These are phyloP conservation scores for Escovopsis sp. DNA, from an alignment of 2,329 filamentous ascomycete species.

Conservation along the genomic window DNA sequence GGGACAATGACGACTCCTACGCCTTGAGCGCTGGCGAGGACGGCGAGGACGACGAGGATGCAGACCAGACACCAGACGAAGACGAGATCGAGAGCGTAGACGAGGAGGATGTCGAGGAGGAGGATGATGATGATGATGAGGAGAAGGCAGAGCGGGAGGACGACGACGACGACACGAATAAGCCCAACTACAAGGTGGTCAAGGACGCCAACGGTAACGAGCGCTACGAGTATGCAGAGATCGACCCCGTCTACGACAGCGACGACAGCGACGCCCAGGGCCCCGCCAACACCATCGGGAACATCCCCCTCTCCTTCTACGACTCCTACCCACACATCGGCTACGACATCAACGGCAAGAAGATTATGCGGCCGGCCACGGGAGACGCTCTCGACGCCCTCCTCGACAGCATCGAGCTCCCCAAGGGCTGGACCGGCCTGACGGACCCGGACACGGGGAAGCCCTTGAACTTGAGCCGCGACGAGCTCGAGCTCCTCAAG, in stretches of 20 bases:
- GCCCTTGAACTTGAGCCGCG: slow-evolving; percentile 69
- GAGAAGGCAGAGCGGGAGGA: slow-evolving; percentile 24
- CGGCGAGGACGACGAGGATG: slow-evolving; percentile 8
- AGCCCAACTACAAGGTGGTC: slow-evolving; percentile 30
- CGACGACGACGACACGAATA: slow-evolving; percentile 19
- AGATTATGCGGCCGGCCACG: slow-evolving; percentile 88
- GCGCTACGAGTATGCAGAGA: slow-evolving; percentile 84
- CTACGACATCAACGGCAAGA: slow-evolving; percentile 97
- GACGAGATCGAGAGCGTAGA: no score
- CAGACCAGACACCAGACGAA: no score
- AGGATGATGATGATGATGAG: slow-evolving; percentile 12
- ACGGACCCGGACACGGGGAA: slow-evolving; percentile 91
- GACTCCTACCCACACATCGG: slow-evolving; percentile 96
- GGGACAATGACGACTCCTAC: slow-evolving; percentile 1
- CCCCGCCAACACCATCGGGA: slow-evolving; percentile 77
- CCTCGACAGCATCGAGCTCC: slow-evolving; percentile 89
- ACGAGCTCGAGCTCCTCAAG: slow-evolving; percentile 78
- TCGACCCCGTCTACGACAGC: slow-evolving; percentile 88
- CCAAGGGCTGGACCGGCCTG: slow-evolving; percentile 91
- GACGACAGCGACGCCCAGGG: slow-evolving; percentile 79
- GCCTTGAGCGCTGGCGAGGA: slow-evolving; percentile 14
- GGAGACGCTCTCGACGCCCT: slow-evolving; percentile 87
- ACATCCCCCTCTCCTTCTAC: slow-evolving; percentile 90
- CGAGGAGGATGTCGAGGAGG: slow-evolving; percentile 15
- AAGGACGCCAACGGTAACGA: slow-evolving; percentile 81